Evolutionary conservation across 768 basidiomycete genomes (phyloP), one percentile per base, ranked within the genome.

Genomic region (Obba rivulosa): DNA sequence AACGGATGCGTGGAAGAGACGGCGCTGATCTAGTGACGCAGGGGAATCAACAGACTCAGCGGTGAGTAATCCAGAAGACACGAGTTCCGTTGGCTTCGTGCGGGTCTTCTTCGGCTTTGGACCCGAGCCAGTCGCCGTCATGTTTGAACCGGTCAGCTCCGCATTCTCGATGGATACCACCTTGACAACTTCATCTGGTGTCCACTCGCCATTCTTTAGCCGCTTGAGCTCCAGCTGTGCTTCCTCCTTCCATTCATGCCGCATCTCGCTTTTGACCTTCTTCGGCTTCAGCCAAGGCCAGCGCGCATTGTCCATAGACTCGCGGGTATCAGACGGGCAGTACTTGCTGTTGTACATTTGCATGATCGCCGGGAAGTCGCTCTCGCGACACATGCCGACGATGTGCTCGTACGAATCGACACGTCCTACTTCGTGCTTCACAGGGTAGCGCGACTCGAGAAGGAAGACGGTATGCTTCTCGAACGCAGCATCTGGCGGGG

Each of bases 401-500:
- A 66, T 49, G 37, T 66, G 60, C 16, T 68, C 66, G 8, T 57
- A 49, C 38, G 59, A 28, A 17, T 66, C 66, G 10, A 57, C 53
- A 8, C 68, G 62, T 1, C 69, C 69, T 21, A 63, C 48, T 5
- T 61, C 61, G 47, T 58, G 60, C 18, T 56, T 44, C 14, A 65
- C 49, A 10, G 55, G 55, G 54, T 70, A 66, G 28, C 69, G 65
- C 4, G 64, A 62, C 28, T 69, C 65, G 46, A 71, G 58, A 16
- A 73, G 48, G 56, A 64, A 72, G 17, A 73, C 70, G 42, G 72
- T 72, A 46, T 65, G 65, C 5, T 68, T 54, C 18, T 56, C 59
- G 54, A 75, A 78, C 18, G 70, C 70, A 20, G 60, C 60, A 2
- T 61, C 40, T 0, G 58, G 46, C 18, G 69, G 68, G 7, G 58